These are phyloP conservation scores for Cymodocea nodosa DNA, from an alignment of 116 monocot genomes.

Conservation along the genomic window DNA sequence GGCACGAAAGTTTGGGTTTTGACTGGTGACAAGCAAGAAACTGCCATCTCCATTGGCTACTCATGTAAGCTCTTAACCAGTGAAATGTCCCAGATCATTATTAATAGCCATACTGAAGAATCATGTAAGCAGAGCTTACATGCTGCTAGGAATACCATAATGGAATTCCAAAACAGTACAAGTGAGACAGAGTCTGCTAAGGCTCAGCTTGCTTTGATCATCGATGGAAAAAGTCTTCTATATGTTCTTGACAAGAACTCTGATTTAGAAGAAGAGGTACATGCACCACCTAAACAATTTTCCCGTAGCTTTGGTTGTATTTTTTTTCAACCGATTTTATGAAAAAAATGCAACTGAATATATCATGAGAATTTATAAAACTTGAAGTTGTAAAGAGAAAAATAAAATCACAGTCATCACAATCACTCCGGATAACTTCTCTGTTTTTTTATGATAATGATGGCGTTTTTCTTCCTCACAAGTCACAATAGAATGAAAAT, in stretches of 20 bases:
- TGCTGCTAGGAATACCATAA: constrained; percentile 36
- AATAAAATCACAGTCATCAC: too few species aligned
- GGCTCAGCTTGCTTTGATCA: constrained; percentile 53
- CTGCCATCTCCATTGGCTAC: constrained; percentile 96
- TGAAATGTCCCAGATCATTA: constrained; percentile 69
- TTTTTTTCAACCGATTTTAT: too few species aligned
- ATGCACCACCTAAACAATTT: neutral
- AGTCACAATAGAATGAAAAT: too few species aligned
- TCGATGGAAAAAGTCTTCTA: constrained; percentile 93
- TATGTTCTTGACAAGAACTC: constrained; percentile 61
- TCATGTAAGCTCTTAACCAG: constrained; percentile 75
- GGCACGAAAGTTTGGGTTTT: constrained; percentile 98
- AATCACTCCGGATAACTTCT: too few species aligned
- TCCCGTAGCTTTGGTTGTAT: neutral
- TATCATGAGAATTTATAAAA: too few species aligned
- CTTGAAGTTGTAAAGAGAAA: too few species aligned
- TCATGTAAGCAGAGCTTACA: constrained; percentile 54
- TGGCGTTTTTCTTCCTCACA: too few species aligned
- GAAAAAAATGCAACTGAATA: too few species aligned
- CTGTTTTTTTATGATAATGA: too few species aligned
- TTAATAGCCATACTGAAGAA: constrained; percentile 62
- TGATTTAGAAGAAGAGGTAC: constrained; percentile 77
- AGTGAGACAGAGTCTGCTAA: neutral
- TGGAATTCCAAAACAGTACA: constrained; percentile 2
- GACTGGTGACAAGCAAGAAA: constrained; percentile 98